Base-by-base conservation (phyloP, 768 basidiomycete species). In the Inosperma sp. region DNA sequence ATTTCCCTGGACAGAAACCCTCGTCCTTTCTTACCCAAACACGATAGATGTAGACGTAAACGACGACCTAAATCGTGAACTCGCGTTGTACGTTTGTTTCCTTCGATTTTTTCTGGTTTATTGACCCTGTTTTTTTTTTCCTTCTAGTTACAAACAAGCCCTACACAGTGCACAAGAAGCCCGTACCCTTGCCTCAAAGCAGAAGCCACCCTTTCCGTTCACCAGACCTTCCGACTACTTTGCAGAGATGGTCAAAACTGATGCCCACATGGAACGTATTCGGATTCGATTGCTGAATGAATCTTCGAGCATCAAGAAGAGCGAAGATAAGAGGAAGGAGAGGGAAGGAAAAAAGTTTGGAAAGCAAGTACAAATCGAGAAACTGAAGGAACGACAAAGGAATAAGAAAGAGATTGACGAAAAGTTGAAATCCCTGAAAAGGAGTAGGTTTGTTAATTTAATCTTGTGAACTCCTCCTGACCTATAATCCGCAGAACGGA, bases 191-290 rank as follows among this genome's bases (percentile, higher is more conserved):
- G 90, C 90, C n/a, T 70, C 77, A 10, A 84, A 88, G 59, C 78
- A 84, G 65, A 79, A 82, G 19, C 73, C 93, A 52, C 84, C 93
- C 0, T 98, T n/a, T n/a, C n/a, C n/a, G n/a, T n/a, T 96, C 70
- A 87, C 89, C 8, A 86, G 95, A 12, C 96, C 96, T 0, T 59
- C 81, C 0, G 95, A 97, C 69, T 98, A 93, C 67, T 98, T 95
- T 57, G 95, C 95, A 19, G 95, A 98, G 71, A 98, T 98, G 95
- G 87, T 97, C 58, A 97, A 98, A 69, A 86, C 84, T 26, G 96
- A 99, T 60, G 74, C 88, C 6, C 96, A 99, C 69, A 99, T 99
- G 96, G 93, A 96, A 65, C 83, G 93, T 52, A 89, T 98, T 58
- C 86, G 96, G 48, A 86, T 92, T 55, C 82, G 86, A 14, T 69